Evolutionary conservation across 2,329 filamentous ascomycete species (phyloP).

Genomic region (Colletotrichum sp.): DNA sequence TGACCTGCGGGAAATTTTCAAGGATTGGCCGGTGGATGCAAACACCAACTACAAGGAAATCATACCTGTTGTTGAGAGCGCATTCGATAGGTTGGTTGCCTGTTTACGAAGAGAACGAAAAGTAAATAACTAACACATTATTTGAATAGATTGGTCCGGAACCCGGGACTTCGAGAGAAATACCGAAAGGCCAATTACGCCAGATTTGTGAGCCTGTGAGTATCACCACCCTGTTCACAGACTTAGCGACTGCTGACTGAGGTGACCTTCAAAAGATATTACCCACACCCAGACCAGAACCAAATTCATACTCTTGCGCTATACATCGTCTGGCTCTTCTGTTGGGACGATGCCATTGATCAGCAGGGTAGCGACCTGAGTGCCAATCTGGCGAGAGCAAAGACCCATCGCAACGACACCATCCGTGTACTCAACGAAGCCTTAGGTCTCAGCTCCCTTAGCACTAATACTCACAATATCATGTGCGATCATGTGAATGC

Average conservation of each 20-base stretch:
- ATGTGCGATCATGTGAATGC: conserved; percentile 26
- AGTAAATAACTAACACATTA: neutral
- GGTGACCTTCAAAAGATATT: conserved; percentile 16
- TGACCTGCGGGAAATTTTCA: conserved; percentile 27
- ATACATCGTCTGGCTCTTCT: conserved; percentile 33
- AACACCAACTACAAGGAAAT: conserved; percentile 27
- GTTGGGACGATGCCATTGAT: conserved; percentile 38
- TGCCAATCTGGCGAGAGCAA: conserved; percentile 27
- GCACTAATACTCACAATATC: neutral
- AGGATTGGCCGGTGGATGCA: conserved; percentile 26
- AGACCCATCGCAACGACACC: conserved; percentile 29
- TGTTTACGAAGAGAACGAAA: neutral
- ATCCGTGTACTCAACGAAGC: conserved; percentile 21
- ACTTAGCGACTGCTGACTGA: neutral
- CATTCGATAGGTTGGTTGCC: neutral
- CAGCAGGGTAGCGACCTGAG: conserved; percentile 30
- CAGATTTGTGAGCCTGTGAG: conserved; percentile 14
- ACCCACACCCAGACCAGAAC: conserved; percentile 22
- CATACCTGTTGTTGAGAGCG: conserved; percentile 22
- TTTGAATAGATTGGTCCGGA: neutral
- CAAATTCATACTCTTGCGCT: conserved; percentile 27
- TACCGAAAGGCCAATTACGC: conserved; percentile 7
- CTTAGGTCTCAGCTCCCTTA: conserved; percentile 15
- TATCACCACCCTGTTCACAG: neutral
- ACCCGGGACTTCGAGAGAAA: neutral